Percentiles rank a stretch among this genome's conserved stretches.
These are phyloP conservation scores for Sonneratia alba DNA, from an alignment of 345 rosid genomes.

Conservation along the genomic window DNA sequence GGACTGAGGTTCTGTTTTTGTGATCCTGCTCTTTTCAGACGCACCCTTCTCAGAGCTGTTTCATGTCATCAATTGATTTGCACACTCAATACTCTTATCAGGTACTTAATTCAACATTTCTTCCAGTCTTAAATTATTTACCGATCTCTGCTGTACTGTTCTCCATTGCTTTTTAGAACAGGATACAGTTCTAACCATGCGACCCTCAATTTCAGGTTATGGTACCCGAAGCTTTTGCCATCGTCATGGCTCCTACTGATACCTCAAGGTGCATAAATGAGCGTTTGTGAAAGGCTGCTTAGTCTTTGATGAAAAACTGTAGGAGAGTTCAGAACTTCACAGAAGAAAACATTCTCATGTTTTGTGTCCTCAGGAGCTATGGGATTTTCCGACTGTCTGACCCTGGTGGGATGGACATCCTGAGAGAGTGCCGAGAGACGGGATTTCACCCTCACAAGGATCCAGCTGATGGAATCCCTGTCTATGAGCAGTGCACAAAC, in stretches of 20 bases:
- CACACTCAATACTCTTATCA: slow-evolving; percentile 87
- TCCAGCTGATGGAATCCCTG: slow-evolving; percentile 54
- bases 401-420: slow-evolving; percentile 64
- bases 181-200: background rate
- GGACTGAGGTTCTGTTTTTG: background rate
- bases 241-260: slow-evolving; percentile 90
- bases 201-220: slow-evolving; percentile 38
- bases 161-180: background rate
- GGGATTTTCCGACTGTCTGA: slow-evolving; percentile 70
- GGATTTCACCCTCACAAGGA: slow-evolving; percentile 78
- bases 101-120: slow-evolving; percentile 20
- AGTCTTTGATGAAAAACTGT: background rate
- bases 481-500: slow-evolving; percentile 66
- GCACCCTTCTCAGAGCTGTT: slow-evolving; percentile 92
- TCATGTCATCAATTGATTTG: slow-evolving; percentile 86
- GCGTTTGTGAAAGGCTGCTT: background rate
- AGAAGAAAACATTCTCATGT: background rate
- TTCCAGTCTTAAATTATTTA: background rate
- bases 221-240: slow-evolving; percentile 89
- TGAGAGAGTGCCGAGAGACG: slow-evolving; percentile 53
- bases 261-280: slow-evolving; percentile 40
- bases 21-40: slow-evolving; percentile 46
- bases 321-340: background rate
- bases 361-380: slow-evolving; percentile 30
- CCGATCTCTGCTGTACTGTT: background rate